A percentile compares a stretch with the other conserved stretches of the same genome.
Conservation (phyloP, 306 rosid species). For the Vigna reflexopilosa region DNA sequence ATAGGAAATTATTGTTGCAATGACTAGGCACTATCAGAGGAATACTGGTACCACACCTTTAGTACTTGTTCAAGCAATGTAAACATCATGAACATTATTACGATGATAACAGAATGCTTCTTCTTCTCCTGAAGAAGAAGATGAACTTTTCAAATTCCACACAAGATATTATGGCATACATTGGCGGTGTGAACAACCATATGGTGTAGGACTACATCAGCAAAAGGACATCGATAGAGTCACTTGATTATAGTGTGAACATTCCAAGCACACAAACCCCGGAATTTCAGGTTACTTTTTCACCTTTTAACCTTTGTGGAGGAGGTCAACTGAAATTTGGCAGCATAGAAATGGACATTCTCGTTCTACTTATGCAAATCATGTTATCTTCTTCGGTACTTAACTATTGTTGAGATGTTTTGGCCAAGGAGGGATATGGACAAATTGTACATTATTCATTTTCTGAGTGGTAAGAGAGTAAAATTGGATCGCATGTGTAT, state of each 20-base stretch:
- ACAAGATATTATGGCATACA: background rate
- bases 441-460: background rate
- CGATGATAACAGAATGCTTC: slow-evolving; percentile 35
- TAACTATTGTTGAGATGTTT: background rate
- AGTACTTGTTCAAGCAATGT: slow-evolving; percentile 48
- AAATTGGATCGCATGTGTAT: too few relatives aligned
- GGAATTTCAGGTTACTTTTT: background rate
- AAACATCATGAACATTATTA: slow-evolving; percentile 28
- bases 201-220: background rate
- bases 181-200: background rate
- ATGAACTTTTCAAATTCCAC: slow-evolving; percentile 24
- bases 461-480: background rate
- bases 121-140: slow-evolving; percentile 21
- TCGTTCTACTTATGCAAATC: background rate
- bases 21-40: slow-evolving; percentile 51
- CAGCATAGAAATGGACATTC: background rate
- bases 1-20: slow-evolving; percentile 49
- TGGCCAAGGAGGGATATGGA: background rate
- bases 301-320: background rate
- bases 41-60: slow-evolving; percentile 33
- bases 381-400: background rate
- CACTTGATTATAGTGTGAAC: slow-evolving; percentile 27
- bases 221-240: background rate
- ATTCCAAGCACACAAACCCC: slow-evolving; percentile 18
- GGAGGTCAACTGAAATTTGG: slow-evolving; percentile 14